phyloP scores from a whole-genome alignment of 2,329 filamentous ascomycete species.

The Fusarium metavorans region DNA sequence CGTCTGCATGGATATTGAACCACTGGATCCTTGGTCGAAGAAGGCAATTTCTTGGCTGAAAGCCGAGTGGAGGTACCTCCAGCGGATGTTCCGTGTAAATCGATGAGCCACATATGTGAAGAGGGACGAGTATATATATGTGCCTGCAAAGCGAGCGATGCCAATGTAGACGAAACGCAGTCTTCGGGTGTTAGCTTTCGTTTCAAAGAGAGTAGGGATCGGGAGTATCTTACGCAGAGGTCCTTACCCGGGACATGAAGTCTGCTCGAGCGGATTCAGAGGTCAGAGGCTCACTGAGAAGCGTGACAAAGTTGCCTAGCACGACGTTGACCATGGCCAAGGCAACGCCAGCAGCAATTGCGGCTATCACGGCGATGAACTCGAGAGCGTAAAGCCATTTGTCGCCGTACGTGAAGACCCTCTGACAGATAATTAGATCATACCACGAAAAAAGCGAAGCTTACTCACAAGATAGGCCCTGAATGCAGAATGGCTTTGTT shows the following conservation, averaged over 20 bases:
- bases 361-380: background rate
- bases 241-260: background rate
- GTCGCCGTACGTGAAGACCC: background rate
- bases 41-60: conserved; percentile 61
- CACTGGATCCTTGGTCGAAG: conserved; percentile 3
- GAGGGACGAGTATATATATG: conserved; percentile 57
- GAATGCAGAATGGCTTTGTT: background rate
- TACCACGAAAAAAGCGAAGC: background rate
- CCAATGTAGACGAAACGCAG: conserved; percentile 70
- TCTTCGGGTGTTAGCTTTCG: conserved; percentile 35
- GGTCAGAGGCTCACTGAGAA: conserved; percentile 33
- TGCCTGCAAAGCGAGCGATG: conserved; percentile 60
- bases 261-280: conserved; percentile 10
- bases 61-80: conserved; percentile 60
- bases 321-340: conserved; percentile 47
- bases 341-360: conserved; percentile 31
- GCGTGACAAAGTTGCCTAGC: conserved; percentile 43
- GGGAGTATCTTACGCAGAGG: background rate
- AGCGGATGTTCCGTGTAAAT: conserved; percentile 59
- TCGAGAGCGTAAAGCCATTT: background rate
- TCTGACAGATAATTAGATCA: background rate
- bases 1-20: conserved; percentile 47
- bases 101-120: conserved; percentile 62
- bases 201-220: background rate
- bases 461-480: background rate